Evolutionary conservation across 148 eudicot species (phyloP).

Genomic region (Hydrangea macrophylla): DNA sequence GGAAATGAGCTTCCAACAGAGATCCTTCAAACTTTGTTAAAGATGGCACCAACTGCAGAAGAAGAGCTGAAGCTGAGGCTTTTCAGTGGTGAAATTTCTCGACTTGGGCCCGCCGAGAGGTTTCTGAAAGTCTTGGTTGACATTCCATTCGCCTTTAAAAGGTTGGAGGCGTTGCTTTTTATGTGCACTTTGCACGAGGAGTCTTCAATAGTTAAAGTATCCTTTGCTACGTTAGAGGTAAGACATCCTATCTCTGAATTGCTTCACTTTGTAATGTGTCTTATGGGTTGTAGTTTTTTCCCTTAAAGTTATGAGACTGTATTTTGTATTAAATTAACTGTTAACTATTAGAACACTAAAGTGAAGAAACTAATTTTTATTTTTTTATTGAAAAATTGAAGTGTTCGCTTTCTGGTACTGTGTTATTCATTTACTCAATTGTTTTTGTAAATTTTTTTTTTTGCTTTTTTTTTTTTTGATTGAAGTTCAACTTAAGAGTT

Average conservation of each 20-base stretch:
- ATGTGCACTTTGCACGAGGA: constrained; percentile 73
- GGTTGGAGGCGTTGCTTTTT: constrained; percentile 58
- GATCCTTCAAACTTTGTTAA: constrained; percentile 65
- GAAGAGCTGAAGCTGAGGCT: constrained; percentile 72
- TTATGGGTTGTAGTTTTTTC: background rate
- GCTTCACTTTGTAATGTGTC: background rate
- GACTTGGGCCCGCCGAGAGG: constrained; percentile 79
- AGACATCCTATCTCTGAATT: constrained; percentile 11
- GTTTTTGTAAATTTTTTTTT: too few relatives aligned
- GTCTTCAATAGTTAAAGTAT: constrained; percentile 40
- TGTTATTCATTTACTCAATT: too few relatives aligned
- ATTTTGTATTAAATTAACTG: too few relatives aligned
- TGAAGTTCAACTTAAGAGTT: too few relatives aligned
- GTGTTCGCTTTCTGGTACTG: too few relatives aligned
- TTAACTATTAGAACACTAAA: too few relatives aligned
- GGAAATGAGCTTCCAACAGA: constrained; percentile 82
- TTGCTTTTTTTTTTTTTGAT: too few relatives aligned
- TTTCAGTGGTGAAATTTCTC: constrained; percentile 54
- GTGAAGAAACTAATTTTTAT: too few relatives aligned
- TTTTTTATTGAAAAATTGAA: too few relatives aligned
- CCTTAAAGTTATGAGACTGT: background rate
- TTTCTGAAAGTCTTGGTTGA: constrained; percentile 69
- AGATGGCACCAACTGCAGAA: constrained; percentile 73
- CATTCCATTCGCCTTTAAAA: constrained; percentile 66
- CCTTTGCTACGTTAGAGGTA: constrained; percentile 63